These are phyloP conservation scores for Jamesozyma hellenica DNA, from an alignment of 805 yeast species.

Conservation along the genomic window DNA sequence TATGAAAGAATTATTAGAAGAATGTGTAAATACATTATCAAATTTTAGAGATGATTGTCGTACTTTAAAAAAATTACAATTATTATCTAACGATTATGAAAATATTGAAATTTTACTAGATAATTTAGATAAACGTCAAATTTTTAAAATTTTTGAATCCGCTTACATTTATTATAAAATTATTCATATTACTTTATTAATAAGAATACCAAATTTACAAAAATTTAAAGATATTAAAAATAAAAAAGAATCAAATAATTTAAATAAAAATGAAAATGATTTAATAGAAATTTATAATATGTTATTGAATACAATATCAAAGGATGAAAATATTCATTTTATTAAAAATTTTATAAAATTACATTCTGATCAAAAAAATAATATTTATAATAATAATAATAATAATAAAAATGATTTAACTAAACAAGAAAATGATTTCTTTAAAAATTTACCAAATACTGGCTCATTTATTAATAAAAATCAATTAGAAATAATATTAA, in stretches of 20 bases:
- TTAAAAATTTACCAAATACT: neutral
- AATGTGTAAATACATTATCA: constrained; percentile 26
- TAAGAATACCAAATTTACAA: constrained; percentile 20
- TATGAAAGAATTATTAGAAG: constrained; percentile 19
- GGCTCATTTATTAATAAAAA: constrained; percentile 8
- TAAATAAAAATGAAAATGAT: constrained; percentile 14
- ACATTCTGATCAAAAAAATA: neutral
- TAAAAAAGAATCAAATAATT: constrained; percentile 2
- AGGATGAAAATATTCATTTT: constrained; percentile 22
- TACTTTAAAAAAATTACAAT: constrained; percentile 11
- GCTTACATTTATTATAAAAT: constrained; percentile 29
- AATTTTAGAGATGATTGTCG: constrained; percentile 25
- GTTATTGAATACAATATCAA: constrained; percentile 21
- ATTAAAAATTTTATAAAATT: constrained; percentile 20
- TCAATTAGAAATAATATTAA: constrained; percentile 12
- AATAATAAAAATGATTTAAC: neutral
- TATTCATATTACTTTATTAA: constrained; percentile 22
- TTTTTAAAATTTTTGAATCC: constrained; percentile 21
- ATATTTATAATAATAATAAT: neutral
- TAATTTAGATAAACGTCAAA: constrained; percentile 3
- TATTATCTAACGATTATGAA: neutral
- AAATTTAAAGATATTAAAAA: constrained; percentile 19
- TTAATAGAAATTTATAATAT: constrained; percentile 27
- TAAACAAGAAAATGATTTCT: constrained; percentile 1
- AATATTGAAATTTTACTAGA: neutral